Evolutionary conservation across 176 grass and related monocot species (phyloP).

Genomic region (Alloteropsis semialata): DNA sequence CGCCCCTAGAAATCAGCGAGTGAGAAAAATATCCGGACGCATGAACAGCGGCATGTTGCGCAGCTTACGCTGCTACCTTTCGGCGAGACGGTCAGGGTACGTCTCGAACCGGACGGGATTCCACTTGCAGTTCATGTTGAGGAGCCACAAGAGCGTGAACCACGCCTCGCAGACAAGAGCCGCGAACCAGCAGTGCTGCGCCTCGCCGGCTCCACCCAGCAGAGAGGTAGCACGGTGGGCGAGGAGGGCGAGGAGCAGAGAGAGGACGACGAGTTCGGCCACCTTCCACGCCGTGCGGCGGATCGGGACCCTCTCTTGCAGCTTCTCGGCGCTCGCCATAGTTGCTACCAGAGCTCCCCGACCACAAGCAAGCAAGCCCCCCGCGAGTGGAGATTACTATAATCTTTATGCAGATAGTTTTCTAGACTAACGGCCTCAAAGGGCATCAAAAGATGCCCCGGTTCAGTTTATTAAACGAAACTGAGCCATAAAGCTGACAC

Average conservation of each 20-base stretch:
- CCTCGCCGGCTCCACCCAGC: too few relatives aligned
- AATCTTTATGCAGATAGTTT: not conserved
- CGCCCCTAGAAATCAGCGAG: not conserved
- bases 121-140: conserved; percentile 48
- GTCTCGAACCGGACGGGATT: conserved; percentile 25
- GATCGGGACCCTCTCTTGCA: conserved; percentile 34
- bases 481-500: not conserved
- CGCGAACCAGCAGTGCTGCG: not conserved
- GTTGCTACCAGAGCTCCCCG: not conserved
- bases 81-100: not conserved
- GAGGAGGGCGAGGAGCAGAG: conserved; percentile 28
- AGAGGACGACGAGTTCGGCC: conserved; percentile 22
- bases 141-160: conserved; percentile 41
- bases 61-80: not conserved
- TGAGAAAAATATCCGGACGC: not conserved
- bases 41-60: not conserved
- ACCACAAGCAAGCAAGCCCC: not conserved
- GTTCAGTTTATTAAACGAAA: not conserved
- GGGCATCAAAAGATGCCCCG: not conserved
- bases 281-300: conserved; percentile 10
- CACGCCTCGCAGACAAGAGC: conserved; percentile 38
- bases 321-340: not conserved
- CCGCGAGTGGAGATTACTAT: not conserved
- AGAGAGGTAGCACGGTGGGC: not conserved
- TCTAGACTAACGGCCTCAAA: not conserved